phyloP scores from a whole-genome alignment of 2,329 filamentous ascomycete genomes.

The Xylariales sp. region DNA sequence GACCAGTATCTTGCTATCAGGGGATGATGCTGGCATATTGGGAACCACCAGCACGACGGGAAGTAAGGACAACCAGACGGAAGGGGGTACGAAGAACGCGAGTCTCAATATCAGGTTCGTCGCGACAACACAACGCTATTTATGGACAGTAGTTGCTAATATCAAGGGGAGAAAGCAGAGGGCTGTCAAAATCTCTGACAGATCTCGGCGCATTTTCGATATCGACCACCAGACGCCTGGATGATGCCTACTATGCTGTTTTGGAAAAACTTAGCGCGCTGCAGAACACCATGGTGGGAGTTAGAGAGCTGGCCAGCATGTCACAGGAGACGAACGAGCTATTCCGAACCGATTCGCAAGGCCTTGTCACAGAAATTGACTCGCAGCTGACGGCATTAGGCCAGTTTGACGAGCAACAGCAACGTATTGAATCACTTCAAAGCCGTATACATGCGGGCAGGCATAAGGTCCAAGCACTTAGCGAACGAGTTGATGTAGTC shows the following conservation, averaged over 20 bases:
- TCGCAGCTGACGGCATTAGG: conserved; percentile 57
- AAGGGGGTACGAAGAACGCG: conserved; percentile 36
- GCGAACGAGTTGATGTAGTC: conserved; percentile 60
- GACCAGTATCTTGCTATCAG: conserved; percentile 32
- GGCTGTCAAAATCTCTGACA: conserved; percentile 45
- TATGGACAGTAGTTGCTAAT: not conserved
- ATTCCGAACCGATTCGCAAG: conserved; percentile 57
- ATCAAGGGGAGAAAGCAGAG: too few species aligned
- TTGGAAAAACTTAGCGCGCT: conserved; percentile 64
- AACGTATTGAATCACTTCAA: conserved; percentile 58
- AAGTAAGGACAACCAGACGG: conserved; percentile 32
- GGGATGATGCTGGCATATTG: conserved; percentile 13
- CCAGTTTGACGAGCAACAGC: conserved; percentile 61
- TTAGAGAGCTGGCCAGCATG: conserved; percentile 63
- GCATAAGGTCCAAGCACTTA: conserved; percentile 54
- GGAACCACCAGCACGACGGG: conserved; percentile 13
- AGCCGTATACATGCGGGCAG: conserved; percentile 56
- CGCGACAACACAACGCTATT: not conserved
- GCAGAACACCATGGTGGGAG: conserved; percentile 57
- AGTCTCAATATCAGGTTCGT: conserved; percentile 36
- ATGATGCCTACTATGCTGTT: conserved; percentile 70
- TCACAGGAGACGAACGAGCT: conserved; percentile 53
- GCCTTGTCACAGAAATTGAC: conserved; percentile 56
- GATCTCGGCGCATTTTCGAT: conserved; percentile 58
- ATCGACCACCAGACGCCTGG: conserved; percentile 59